phyloP scores from a whole-genome alignment of 2,329 filamentous ascomycete genomes.

The Laburnicola sp. region DNA sequence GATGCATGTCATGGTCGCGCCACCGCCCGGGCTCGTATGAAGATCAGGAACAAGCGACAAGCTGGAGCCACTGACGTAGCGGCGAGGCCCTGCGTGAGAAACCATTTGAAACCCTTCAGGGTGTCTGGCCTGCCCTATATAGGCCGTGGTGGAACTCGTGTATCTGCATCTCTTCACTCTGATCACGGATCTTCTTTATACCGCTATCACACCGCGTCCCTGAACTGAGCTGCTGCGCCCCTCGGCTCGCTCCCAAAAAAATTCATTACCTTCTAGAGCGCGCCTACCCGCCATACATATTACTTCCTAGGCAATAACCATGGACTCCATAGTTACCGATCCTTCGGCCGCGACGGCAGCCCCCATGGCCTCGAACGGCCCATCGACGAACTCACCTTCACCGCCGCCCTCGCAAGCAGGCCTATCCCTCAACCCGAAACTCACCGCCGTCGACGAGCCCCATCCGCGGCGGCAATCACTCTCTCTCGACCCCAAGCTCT shows the following conservation, averaged over 20 bases:
- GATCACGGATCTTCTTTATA: too few species aligned
- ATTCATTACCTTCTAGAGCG: too few species aligned
- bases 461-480: not conserved
- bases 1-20: too few species aligned
- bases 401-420: slow-evolving; percentile 31
- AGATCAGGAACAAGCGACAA: slow-evolving; percentile 5
- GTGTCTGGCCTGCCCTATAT: too few species aligned
- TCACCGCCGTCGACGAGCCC: not conserved
- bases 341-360: slow-evolving; percentile 20
- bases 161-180: too few species aligned
- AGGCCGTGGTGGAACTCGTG: too few species aligned
- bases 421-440: slow-evolving; percentile 6
- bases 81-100: slow-evolving; percentile 22
- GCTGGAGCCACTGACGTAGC: slow-evolving; percentile 31
- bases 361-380: slow-evolving; percentile 9
- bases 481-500: slow-evolving; percentile 2
- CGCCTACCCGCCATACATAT: too few species aligned
- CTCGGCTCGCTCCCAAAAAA: too few species aligned
- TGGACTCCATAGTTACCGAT: slow-evolving; percentile 14
- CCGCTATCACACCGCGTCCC: too few species aligned
- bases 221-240: too few species aligned
- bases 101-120: slow-evolving; percentile 23
- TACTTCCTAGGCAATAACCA: not conserved
- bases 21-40: not conserved
- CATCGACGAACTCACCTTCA: slow-evolving; percentile 24